These are phyloP conservation scores for Aspergillus egyptiacus DNA, from an alignment of 495 filamentous ascomycete species.

Conservation along the genomic window DNA sequence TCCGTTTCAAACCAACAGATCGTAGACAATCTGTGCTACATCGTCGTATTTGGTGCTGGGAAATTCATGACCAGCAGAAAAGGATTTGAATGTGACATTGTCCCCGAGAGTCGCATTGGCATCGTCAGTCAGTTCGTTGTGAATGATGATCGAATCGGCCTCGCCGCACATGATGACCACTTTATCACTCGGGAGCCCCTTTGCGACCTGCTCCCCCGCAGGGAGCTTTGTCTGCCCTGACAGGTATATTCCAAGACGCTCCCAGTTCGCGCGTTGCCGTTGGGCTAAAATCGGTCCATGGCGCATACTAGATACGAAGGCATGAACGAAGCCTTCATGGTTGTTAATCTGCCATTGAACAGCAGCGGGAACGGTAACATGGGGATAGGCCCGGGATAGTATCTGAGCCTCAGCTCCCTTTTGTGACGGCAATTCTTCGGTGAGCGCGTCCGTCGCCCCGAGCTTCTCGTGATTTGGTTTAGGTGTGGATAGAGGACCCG, in stretches of 20 bases:
- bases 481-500: conserved; percentile 34
- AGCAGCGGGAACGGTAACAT: conserved; percentile 38
- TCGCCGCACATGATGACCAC: conserved; percentile 51
- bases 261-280: conserved; percentile 50
- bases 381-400: conserved; percentile 40
- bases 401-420: conserved; percentile 33
- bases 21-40: conserved; percentile 41
- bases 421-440: conserved; percentile 34
- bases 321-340: conserved; percentile 51
- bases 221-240: conserved; percentile 33
- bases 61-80: conserved; percentile 54
- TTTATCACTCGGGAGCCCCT: conserved; percentile 40
- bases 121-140: conserved; percentile 53
- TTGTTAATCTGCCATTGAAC: conserved; percentile 52
- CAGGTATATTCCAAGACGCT: conserved; percentile 46
- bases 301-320: conserved; percentile 54
- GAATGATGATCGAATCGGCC: conserved; percentile 48
- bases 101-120: conserved; percentile 44
- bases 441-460: conserved; percentile 31
- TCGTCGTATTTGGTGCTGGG: conserved; percentile 49
- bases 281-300: conserved; percentile 48
- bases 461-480: conserved; percentile 32
- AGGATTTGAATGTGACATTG: conserved; percentile 41
- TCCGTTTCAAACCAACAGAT: conserved; percentile 29
- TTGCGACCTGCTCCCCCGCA: conserved; percentile 12